Percentiles rank a stretch among this genome's conserved stretches.
Conservation (phyloP, 2,329 filamentous ascomycete genomes). For the Colletotrichum cereale region DNA sequence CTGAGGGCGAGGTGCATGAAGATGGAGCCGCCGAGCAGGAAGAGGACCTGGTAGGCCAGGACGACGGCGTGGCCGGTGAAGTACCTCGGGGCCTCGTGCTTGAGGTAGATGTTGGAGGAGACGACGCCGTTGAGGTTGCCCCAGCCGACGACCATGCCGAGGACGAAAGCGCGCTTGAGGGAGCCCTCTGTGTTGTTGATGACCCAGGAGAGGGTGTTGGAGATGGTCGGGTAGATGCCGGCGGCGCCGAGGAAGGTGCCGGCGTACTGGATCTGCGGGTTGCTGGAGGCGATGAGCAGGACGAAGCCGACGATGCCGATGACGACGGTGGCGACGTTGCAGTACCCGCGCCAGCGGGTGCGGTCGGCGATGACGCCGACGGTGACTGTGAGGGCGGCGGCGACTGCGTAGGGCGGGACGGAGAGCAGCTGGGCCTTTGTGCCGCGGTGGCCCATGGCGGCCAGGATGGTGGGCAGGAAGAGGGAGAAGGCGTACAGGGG, state of each 20-base stretch:
- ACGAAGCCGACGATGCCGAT: conserved; percentile 75
- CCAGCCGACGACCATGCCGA: conserved; percentile 83
- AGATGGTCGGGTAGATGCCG: conserved; percentile 78
- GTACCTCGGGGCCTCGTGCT: conserved; percentile 47
- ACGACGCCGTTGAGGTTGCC: conserved; percentile 82
- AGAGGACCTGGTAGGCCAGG: conserved; percentile 73
- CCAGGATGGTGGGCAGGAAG: conserved; percentile 70
- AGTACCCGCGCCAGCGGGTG: conserved; percentile 72
- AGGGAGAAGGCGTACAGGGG: conserved; percentile 66
- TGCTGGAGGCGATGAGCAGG: conserved; percentile 70
- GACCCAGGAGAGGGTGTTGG: conserved; percentile 79
- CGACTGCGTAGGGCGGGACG: conserved; percentile 70
- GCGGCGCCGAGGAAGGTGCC: conserved; percentile 77
- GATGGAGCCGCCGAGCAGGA: conserved; percentile 73
- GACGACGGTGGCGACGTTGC: conserved; percentile 73
- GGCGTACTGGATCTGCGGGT: conserved; percentile 72
- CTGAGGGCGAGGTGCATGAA: conserved; percentile 70
- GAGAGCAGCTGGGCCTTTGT: conserved; percentile 66
- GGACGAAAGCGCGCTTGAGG: conserved; percentile 76
- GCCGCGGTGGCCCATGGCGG: conserved; percentile 49
- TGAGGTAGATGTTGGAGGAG: conserved; percentile 72
- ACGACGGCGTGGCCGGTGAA: conserved; percentile 71
- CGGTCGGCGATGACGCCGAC: conserved; percentile 76
- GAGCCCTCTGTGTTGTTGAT: conserved; percentile 75
- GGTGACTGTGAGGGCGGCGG: conserved; percentile 71